Conservation (phyloP, 768 basidiomycete genomes). For the Boletus subparvulus region DNA sequence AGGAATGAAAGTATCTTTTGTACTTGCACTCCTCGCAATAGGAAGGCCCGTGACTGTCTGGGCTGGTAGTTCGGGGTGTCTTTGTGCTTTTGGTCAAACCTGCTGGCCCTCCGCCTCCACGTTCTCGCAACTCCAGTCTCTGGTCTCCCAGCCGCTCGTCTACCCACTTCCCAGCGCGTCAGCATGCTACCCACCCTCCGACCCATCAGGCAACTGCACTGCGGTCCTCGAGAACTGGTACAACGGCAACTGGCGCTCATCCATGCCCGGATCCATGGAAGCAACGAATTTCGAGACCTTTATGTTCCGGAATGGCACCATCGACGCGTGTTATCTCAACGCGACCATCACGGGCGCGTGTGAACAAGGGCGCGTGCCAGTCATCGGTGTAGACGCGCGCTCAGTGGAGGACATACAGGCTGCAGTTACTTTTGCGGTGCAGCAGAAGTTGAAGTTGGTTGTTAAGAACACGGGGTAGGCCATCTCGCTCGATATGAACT, state of each 20-base stretch:
- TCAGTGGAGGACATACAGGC: slow-evolving; percentile 26
- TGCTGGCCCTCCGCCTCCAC: slow-evolving; percentile 18
- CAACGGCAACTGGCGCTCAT: slow-evolving; percentile 42
- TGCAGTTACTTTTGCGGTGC: slow-evolving; percentile 24
- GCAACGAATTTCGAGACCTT: slow-evolving; percentile 35
- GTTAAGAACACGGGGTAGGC: slow-evolving; percentile 32
- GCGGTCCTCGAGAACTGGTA: slow-evolving; percentile 27
- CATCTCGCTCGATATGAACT: neutral
- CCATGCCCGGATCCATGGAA: slow-evolving; percentile 43
- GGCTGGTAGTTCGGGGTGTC: slow-evolving; percentile 7
- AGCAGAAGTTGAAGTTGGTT: slow-evolving; percentile 22
- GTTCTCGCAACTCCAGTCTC: slow-evolving; percentile 15
- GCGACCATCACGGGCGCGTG: slow-evolving; percentile 28
- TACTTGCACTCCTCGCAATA: neutral
- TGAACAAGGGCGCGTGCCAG: slow-evolving; percentile 26
- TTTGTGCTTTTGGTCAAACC: slow-evolving; percentile 18
- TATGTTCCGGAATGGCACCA: slow-evolving; percentile 44
- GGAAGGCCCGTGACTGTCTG: neutral
- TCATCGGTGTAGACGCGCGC: slow-evolving; percentile 26
- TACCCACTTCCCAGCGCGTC: slow-evolving; percentile 19
- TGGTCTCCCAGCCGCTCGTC: slow-evolving; percentile 17
- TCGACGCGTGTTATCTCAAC: slow-evolving; percentile 35
- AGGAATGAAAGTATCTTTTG: neutral
- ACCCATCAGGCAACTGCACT: slow-evolving; percentile 39
- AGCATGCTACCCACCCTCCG: slow-evolving; percentile 12